A percentile compares a stretch with the other conserved stretches of the same genome.
Evolutionary conservation across 495 filamentous ascomycete genomes (phyloP).

Genomic region (Aeminium ludgeri): DNA sequence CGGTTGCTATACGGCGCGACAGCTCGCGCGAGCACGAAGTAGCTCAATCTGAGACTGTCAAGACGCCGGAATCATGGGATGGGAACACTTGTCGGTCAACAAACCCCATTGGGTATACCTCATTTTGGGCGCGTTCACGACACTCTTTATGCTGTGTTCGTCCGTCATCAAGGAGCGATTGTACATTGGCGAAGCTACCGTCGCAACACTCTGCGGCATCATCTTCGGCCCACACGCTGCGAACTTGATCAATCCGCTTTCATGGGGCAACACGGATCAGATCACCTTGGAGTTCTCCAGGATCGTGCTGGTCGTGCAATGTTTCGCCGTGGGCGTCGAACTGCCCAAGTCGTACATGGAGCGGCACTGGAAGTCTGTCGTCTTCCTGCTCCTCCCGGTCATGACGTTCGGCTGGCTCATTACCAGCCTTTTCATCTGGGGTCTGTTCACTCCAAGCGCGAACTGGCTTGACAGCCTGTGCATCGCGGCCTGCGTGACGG

Average conservation of each 20-base stretch:
- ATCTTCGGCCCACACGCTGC: constrained; percentile 95
- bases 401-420: constrained; percentile 97
- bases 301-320: constrained; percentile 96
- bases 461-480: constrained; percentile 79
- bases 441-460: constrained; percentile 58
- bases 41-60: too few species aligned
- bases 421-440: constrained; percentile 93
- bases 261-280: constrained; percentile 89
- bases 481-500: constrained; percentile 85
- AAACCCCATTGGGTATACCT: constrained; percentile 95
- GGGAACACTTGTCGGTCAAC: constrained; percentile 84
- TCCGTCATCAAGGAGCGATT: constrained; percentile 95
- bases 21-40: too few species aligned
- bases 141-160: constrained; percentile 95
- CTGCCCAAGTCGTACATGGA: constrained; percentile 97
- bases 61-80: constrained; percentile 45
- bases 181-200: constrained; percentile 96
- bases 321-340: constrained; percentile 98
- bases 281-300: constrained; percentile 94
- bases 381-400: constrained; percentile 75
- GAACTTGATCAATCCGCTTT: constrained; percentile 65
- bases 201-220: constrained; percentile 88
- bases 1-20: too few species aligned
- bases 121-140: constrained; percentile 95
- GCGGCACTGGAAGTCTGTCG: constrained; percentile 86